These are phyloP conservation scores for Coemansia sp. DNA, from an alignment of 192 early-diverging fungal species.

Conservation along the genomic window DNA sequence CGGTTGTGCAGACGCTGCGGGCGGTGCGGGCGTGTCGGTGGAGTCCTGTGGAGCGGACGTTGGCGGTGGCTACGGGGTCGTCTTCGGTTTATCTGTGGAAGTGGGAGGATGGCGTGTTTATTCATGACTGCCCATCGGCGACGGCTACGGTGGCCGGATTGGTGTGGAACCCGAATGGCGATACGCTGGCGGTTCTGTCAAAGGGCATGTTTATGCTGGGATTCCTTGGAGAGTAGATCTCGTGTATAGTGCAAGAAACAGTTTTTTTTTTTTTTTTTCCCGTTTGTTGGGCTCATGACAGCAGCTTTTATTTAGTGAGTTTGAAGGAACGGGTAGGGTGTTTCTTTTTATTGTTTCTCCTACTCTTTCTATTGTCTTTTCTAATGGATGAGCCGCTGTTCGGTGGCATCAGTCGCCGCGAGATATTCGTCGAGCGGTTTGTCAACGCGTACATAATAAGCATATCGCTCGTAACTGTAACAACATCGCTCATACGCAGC, in stretches of 20 bases:
- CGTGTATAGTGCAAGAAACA: not conserved
- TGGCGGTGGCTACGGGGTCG: constrained; percentile 34
- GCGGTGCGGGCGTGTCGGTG: constrained; percentile 32
- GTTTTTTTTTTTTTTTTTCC: not conserved
- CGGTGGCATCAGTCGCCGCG: constrained; percentile 51
- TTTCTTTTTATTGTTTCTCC: not conserved
- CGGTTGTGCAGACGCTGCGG: constrained; percentile 32
- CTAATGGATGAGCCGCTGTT: constrained; percentile 55
- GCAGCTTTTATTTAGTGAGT: no score
- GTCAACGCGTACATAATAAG: constrained; percentile 25
- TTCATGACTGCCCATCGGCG: constrained; percentile 31
- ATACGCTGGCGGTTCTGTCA: constrained; percentile 29
- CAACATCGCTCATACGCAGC: constrained; percentile 19
- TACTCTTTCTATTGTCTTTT: not conserved
- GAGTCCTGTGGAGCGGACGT: constrained; percentile 37
- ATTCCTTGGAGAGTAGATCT: constrained; percentile 18
- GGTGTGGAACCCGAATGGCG: constrained; percentile 44
- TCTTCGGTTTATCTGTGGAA: constrained; percentile 46
- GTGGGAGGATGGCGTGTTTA: constrained; percentile 24
- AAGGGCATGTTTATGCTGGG: constrained; percentile 41
- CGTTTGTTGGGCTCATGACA: no score
- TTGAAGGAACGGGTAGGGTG: no score
- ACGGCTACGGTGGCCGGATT: constrained; percentile 9
- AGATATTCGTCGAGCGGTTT: constrained; percentile 44
- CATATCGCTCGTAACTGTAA: constrained; percentile 11